Evolutionary conservation across 306 rosid species (phyloP).

Genomic region (Glycyrrhiza uralensis): DNA sequence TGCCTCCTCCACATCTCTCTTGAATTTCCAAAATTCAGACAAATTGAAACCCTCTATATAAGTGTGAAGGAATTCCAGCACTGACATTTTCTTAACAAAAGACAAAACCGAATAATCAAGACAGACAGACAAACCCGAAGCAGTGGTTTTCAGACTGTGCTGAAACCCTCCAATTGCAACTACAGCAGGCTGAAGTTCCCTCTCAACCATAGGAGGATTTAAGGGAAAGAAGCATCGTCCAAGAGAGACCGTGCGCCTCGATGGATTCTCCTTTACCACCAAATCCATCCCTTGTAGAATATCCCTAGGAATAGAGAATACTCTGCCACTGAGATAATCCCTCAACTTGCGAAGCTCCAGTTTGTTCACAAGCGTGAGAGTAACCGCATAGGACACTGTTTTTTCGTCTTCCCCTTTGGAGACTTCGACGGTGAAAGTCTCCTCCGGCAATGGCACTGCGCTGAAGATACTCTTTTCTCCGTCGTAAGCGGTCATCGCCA

Average conservation of each 20-base stretch:
- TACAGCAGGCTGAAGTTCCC: conserved; percentile 38
- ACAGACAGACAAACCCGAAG: conserved; percentile 60
- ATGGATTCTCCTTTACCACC: conserved; percentile 67
- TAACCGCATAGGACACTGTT: conserved; percentile 26
- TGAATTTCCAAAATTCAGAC: conserved; percentile 17
- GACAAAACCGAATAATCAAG: conserved; percentile 68
- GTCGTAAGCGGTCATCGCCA: conserved; percentile 51
- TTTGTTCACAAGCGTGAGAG: conserved; percentile 39
- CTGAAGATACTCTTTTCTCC: conserved; percentile 60
- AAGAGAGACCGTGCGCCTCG: conserved; percentile 33
- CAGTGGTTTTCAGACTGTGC: conserved; percentile 55
- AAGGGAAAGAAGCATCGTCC: conserved; percentile 49
- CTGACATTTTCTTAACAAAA: conserved; percentile 42
- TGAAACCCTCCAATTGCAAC: conserved; percentile 58
- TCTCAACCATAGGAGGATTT: not conserved
- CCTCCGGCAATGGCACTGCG: conserved; percentile 46
- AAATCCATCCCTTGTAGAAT: conserved; percentile 61
- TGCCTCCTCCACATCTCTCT: conserved; percentile 16
- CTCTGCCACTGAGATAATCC: conserved; percentile 42
- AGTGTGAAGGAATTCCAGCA: conserved; percentile 41
- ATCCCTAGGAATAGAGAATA: conserved; percentile 48
- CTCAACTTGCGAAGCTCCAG: conserved; percentile 46
- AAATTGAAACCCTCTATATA: conserved; percentile 12
- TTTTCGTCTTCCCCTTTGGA: conserved; percentile 41
- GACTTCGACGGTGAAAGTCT: conserved; percentile 37